Conservation (phyloP, 2,329 filamentous ascomycete species). For the Diplodia intermedia region DNA sequence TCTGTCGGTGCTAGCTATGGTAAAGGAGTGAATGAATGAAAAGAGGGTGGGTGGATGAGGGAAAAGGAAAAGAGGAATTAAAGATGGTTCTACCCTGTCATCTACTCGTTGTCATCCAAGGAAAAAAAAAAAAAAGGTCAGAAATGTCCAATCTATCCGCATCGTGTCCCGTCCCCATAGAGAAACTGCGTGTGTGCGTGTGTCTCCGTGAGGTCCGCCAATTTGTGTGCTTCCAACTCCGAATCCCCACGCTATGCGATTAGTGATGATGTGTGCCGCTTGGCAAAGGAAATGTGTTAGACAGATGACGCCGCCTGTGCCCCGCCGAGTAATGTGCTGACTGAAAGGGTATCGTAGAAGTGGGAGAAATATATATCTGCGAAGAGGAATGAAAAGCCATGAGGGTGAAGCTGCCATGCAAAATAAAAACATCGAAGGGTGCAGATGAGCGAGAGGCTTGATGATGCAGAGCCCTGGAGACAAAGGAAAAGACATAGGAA, state of each 20-base stretch:
- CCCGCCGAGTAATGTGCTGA: conserved; percentile 29
- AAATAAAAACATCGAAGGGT: conserved; percentile 8
- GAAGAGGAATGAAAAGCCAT: conserved; percentile 22
- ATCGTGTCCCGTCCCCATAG: conserved; percentile 23
- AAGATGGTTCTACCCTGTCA: conserved; percentile 28
- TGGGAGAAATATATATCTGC: conserved; percentile 22
- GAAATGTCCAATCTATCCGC: conserved; percentile 29
- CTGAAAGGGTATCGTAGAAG: conserved; percentile 30
- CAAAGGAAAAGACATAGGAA: conserved; percentile 22
- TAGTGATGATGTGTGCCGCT: conserved; percentile 28
- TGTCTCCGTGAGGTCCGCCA: conserved; percentile 23
- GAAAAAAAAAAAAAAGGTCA: conserved; percentile 7
- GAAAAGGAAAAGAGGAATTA: conserved; percentile 17
- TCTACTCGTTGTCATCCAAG: conserved; percentile 30
- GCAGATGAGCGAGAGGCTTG: not conserved
- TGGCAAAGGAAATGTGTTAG: conserved; percentile 20
- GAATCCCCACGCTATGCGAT: conserved; percentile 30
- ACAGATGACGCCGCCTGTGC: conserved; percentile 31
- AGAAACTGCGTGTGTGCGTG: conserved; percentile 12
- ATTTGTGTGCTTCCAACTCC: conserved; percentile 29
- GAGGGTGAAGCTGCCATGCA: conserved; percentile 20
- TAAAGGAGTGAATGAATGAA: not conserved
- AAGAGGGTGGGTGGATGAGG: not conserved
- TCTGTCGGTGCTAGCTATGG: conserved; percentile 21
- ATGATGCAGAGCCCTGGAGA: conserved; percentile 1